Evolutionary conservation across 306 rosid genomes (phyloP), one percentile per base, ranked within the genome.

Genomic region (Abrus pulchellus): DNA sequence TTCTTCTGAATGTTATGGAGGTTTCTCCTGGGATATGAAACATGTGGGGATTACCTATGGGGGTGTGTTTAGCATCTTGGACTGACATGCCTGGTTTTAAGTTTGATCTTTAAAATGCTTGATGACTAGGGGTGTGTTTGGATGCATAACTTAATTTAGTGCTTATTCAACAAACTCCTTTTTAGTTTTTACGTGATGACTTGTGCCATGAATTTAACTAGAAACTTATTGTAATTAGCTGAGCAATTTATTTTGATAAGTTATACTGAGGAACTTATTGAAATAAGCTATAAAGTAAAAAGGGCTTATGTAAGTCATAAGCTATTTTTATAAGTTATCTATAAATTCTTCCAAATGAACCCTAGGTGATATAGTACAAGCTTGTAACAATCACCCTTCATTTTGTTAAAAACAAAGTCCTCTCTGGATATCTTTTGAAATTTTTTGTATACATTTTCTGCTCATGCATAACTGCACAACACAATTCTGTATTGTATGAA

Each of bases 21-120:
- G 83, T 32, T 77, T 48, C 72, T 64, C 40, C 14, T 78, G 66
- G 50, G 67, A 53, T 28, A 40, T 67, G 28, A 76, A 66, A 50
- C 59, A 66, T 41, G 41, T 61, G 40, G 43, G 76, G 68, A 66
- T 61, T 82, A 64, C 66, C 41, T 34, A 45, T 60, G 38, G 4
- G 38, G 4, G 49, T 68, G 78, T 67, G 14, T 65, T 77, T 45
- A 73, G 60, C 74, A 72, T 81, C 59, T 48, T 14, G 66, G 49
- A 44, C 52, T 34, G 45, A 33, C 45, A 13, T 64, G 41, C 27
- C 2, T 29, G 41, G 29, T 41, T 57, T 55, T 10, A 49, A 50
- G 14, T 36, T 4, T 60, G 14, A 33, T 13, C 71, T 57, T 59
- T 32, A 44, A 72, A 70, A 14, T 77, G 36, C 53, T 27, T 62